These are phyloP conservation scores for Lentithecium fluviatile DNA, from an alignment of 495 filamentous ascomycete genomes.

Conservation along the genomic window DNA sequence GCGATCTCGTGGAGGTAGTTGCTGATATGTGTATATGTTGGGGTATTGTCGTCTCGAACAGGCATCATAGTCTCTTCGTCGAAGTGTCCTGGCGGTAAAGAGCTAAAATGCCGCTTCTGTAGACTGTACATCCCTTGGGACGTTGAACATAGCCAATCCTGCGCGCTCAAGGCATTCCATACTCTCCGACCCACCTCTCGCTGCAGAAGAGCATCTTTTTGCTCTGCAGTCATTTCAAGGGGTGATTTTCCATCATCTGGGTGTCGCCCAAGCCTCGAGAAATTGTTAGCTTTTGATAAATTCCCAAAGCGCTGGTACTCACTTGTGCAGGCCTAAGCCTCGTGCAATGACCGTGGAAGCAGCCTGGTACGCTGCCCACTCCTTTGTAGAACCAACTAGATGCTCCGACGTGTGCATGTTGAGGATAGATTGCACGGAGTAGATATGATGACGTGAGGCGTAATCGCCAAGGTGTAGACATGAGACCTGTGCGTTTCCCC, in stretches of 20 bases:
- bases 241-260: conserved; percentile 46
- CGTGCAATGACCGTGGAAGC: conserved; percentile 19
- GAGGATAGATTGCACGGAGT: conserved; percentile 49
- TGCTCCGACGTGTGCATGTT: conserved; percentile 50
- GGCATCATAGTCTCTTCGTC: conserved; percentile 45
- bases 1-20: conserved; percentile 47
- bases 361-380: conserved; percentile 15
- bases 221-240: conserved; percentile 39
- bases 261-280: conserved; percentile 37
- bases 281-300: neutral
- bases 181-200: conserved; percentile 48
- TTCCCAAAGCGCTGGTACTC: neutral
- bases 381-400: conserved; percentile 46
- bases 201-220: conserved; percentile 30
- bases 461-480: conserved; percentile 46
- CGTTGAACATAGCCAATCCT: conserved; percentile 52
- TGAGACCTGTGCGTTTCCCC: conserved; percentile 43
- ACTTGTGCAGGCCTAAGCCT: conserved; percentile 29
- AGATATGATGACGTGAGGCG: conserved; percentile 43
- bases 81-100: conserved; percentile 45
- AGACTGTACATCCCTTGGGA: conserved; percentile 52
- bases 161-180: conserved; percentile 50
- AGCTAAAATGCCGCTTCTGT: conserved; percentile 46
- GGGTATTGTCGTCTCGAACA: conserved; percentile 37
- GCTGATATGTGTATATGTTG: conserved; percentile 47